Evolutionary conservation across 2,329 filamentous ascomycete genomes (phyloP).

Genomic region (Aureobasidium sp.): DNA sequence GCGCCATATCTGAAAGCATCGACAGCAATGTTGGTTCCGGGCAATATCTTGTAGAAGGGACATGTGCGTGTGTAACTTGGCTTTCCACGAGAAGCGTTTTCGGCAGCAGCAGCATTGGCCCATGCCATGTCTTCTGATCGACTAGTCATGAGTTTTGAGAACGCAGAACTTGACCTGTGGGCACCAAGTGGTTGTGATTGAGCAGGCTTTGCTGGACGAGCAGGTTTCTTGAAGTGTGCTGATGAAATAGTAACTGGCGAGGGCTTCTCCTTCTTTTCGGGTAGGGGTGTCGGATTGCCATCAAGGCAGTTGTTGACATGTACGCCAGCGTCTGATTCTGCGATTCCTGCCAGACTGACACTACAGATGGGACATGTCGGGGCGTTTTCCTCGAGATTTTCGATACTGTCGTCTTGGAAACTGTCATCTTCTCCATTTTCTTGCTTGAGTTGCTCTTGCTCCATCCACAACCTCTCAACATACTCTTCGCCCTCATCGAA

Average conservation of each 20-base stretch:
- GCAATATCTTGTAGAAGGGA: slow-evolving; percentile 97
- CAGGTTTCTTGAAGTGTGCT: slow-evolving; percentile 58
- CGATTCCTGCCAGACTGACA: slow-evolving; percentile 47
- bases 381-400: slow-evolving; percentile 15
- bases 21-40: slow-evolving; percentile 84
- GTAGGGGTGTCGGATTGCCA: slow-evolving; percentile 59
- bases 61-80: slow-evolving; percentile 84
- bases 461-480: slow-evolving; percentile 56
- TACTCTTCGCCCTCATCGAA: slow-evolving; percentile 46
- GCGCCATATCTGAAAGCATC: slow-evolving; percentile 95
- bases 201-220: slow-evolving; percentile 61
- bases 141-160: slow-evolving; percentile 85
- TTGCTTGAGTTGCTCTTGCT: slow-evolving; percentile 50
- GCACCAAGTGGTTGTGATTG: slow-evolving; percentile 66
- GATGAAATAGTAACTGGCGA: slow-evolving; percentile 21
- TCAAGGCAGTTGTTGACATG: slow-evolving; percentile 95
- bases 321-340: slow-evolving; percentile 57
- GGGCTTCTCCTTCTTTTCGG: slow-evolving; percentile 17
- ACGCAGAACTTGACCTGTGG: slow-evolving; percentile 54
- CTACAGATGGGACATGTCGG: slow-evolving; percentile 70
- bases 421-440: slow-evolving; percentile 36
- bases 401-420: neutral
- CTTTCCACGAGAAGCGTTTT: slow-evolving; percentile 70
- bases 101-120: slow-evolving; percentile 74
- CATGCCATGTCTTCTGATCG: slow-evolving; percentile 88